phyloP scores from a whole-genome alignment of 1,139 yeast species.

The Geotrichum restrictum region DNA sequence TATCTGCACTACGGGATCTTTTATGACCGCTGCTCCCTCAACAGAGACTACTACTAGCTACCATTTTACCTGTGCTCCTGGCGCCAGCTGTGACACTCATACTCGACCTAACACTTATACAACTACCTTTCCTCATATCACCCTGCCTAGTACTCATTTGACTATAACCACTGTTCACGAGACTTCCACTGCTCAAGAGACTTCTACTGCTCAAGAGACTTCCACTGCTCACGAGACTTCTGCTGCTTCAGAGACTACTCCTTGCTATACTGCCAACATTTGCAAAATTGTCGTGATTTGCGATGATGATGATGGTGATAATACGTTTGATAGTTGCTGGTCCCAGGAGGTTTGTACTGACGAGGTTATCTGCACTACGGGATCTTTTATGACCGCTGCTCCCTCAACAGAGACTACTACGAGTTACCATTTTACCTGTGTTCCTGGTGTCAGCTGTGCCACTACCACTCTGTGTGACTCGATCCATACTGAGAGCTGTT shows the following conservation, averaged over 20 bases:
- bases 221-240: too few relatives aligned
- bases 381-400: not conserved
- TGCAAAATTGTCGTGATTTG: conserved; percentile 17
- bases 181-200: too few relatives aligned
- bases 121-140: not conserved
- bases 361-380: conserved; percentile 41
- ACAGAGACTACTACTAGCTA: conserved; percentile 2
- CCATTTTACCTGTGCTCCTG: conserved; percentile 1
- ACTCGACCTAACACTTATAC: not conserved
- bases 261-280: conserved; percentile 29
- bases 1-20: conserved; percentile 37
- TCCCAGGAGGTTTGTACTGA: conserved; percentile 33
- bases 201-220: too few relatives aligned
- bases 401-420: not conserved
- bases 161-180: too few relatives aligned
- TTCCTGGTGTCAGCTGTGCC: conserved; percentile 24
- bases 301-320: conserved; percentile 32
- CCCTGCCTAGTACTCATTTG: not conserved
- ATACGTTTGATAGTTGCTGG: conserved; percentile 35
- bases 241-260: conserved; percentile 25
- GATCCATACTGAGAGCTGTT: too few relatives aligned
- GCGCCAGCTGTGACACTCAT: conserved; percentile 24
- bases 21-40: not conserved
- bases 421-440: conserved; percentile 4
- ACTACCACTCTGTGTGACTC: too few relatives aligned